These are phyloP conservation scores for Botrytis fragariae DNA, from an alignment of 2,329 filamentous ascomycete genomes.

Conservation along the genomic window DNA sequence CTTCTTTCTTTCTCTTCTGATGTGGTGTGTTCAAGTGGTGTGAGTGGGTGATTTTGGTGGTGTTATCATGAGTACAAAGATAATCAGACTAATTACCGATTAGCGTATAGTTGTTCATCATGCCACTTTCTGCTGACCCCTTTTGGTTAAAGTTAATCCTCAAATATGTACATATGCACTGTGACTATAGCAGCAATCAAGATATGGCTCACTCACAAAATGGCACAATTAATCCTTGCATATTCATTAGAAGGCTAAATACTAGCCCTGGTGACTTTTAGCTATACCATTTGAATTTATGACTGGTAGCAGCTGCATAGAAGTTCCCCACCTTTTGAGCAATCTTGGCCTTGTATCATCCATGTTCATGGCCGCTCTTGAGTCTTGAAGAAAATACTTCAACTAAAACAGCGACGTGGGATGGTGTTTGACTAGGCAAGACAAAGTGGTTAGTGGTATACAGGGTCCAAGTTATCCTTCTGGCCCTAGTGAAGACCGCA, in stretches of 20 bases:
- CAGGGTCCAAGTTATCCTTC: conserved; percentile 14
- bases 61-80: conserved; percentile 3
- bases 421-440: conserved; percentile 17
- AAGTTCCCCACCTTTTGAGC: background rate
- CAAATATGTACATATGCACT: conserved; percentile 7
- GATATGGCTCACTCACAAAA: background rate
- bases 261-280: background rate
- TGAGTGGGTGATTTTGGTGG: background rate
- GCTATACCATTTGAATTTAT: background rate
- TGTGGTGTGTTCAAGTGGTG: conserved; percentile 5
- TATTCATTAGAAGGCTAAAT: background rate
- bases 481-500: conserved; percentile 13
- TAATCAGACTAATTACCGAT: conserved; percentile 4
- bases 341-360: conserved; percentile 5
- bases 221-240: background rate
- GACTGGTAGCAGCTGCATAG: conserved; percentile 16
- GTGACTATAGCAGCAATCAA: conserved; percentile 9
- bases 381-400: background rate
- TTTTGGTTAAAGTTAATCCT: background rate
- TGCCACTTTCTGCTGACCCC: background rate
- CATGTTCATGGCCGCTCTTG: conserved; percentile 13
- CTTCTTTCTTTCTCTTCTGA: background rate
- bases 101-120: background rate
- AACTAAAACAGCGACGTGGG: conserved; percentile 30
- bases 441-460: conserved; percentile 4